phyloP scores from a whole-genome alignment of 768 basidiomycete species.

The Phanerodontia chrysosporium region DNA sequence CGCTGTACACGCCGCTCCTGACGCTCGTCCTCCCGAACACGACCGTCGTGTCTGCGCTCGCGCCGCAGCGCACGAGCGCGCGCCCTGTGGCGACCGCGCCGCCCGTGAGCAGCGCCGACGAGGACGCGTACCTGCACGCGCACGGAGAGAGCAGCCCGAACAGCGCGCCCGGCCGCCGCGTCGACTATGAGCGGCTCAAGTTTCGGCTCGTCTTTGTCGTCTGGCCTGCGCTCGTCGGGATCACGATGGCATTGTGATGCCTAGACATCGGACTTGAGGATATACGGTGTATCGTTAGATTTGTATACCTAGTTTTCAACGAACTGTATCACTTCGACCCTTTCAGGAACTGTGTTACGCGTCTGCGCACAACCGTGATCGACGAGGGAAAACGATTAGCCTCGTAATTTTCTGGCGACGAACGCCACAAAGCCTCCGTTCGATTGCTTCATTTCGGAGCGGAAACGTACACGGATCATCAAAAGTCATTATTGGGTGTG shows the following conservation, averaged over 20 bases:
- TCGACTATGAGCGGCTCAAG: conserved; percentile 27
- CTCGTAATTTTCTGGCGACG: too few species aligned
- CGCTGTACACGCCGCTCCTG: conserved; percentile 6
- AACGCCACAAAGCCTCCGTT: too few species aligned
- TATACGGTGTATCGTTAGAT: background rate
- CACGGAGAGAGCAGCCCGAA: background rate
- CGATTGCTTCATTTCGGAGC: too few species aligned
- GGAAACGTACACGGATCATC: background rate
- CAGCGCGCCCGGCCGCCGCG: background rate
- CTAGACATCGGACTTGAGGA: background rate
- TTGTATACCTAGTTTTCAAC: background rate
- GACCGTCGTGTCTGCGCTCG: conserved; percentile 6
- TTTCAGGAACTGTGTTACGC: too few species aligned
- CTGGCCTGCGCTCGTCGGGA: conserved; percentile 54
- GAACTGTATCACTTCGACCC: too few species aligned
- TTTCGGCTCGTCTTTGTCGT: conserved; percentile 48
- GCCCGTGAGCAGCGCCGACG: conserved; percentile 2
- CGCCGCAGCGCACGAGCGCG: conserved; percentile 4
- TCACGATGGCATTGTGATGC: conserved; percentile 47
- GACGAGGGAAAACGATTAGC: too few species aligned
- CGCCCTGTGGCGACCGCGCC: background rate
- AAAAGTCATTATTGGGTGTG: background rate
- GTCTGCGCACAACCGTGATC: too few species aligned
- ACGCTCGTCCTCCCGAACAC: conserved; percentile 12
- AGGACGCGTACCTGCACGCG: background rate